Evolutionary conservation across 768 basidiomycete species (phyloP), one percentile per base, ranked within the genome.

Genomic region (Kwoniella mangroviensis): DNA sequence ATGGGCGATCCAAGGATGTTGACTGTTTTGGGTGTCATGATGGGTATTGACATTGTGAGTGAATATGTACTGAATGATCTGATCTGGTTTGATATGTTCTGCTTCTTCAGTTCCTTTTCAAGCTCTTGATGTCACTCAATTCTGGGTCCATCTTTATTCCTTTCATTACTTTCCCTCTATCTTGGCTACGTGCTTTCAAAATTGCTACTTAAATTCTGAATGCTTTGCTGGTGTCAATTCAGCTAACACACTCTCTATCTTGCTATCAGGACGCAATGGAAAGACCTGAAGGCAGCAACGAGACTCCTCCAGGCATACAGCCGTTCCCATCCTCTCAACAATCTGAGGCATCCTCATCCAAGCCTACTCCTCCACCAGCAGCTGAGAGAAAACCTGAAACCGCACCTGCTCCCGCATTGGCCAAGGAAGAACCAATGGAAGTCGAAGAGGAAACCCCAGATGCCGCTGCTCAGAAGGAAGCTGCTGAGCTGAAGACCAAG

Each of bases 1-100:
- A 82, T 92, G 75, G 85, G 88, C 70, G 95, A 98, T 83, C 89
- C 95, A 43, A 88, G 95, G 68, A 94, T 97, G 93, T 92, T 82
- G 70, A 82, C 82, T 79, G 94, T 94, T 17, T 86, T 98, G 54
- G 95, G 95, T 69, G 95, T 89, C 12, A 87, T 93, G 67, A 93
- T 98, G 91, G 93, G 93, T 42, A 87, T 98, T 75, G 93, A 98
- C 84, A 88, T 98, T 84, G 82, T 82, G 68, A 72, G 81, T 45
- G 5, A 45, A 28, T 28, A 28, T 28, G 28, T 28, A 28, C 28
- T 28, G 28, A 28, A 28, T 28, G 28, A 28, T 28, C 28, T 28
- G 28, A 28, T 28, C 6, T 28, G 3, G 28, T 4, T 28, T 28
- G 28, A 5, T 28, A n/a, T 28, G 28, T 3, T 4, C 6, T 28